Evolutionary conservation across 345 rosid genomes (phyloP).

Genomic region (Salix suchowensis): DNA sequence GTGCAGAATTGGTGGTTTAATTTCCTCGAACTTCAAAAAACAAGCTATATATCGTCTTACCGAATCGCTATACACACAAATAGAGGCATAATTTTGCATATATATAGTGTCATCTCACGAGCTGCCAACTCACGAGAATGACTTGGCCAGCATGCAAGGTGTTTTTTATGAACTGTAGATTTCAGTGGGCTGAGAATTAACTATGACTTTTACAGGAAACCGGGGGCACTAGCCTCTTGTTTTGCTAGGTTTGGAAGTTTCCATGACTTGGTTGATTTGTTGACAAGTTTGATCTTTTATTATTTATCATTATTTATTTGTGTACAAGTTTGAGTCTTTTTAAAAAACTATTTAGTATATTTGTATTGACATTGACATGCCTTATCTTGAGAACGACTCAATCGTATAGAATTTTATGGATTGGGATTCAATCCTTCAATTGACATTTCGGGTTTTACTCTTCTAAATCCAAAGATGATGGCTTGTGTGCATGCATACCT

Average conservation of each 20-base stretch:
- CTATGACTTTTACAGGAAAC: conserved; percentile 13
- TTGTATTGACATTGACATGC: too few relatives aligned
- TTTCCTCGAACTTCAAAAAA: background rate
- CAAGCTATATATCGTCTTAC: background rate
- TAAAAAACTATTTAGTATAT: too few relatives aligned
- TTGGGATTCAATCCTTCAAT: too few relatives aligned
- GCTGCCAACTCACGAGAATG: background rate
- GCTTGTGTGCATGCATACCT: too few relatives aligned
- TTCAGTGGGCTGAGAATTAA: conserved; percentile 19
- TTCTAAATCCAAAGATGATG: too few relatives aligned
- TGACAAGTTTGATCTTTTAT: background rate
- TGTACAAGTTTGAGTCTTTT: background rate
- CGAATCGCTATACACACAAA: background rate
- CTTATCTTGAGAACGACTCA: too few relatives aligned
- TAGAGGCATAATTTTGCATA: background rate
- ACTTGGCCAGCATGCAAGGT: background rate
- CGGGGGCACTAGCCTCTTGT: conserved; percentile 46
- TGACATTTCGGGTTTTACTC: too few relatives aligned
- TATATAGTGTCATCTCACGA: background rate
- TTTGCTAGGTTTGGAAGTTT: background rate
- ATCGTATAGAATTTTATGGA: too few relatives aligned
- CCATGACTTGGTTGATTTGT: background rate
- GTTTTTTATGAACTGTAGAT: background rate
- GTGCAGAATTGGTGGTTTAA: too few relatives aligned
- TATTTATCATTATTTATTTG: background rate